These are phyloP conservation scores for Taiozyma onychis DNA, from an alignment of 1,139 yeast species.

Conservation along the genomic window DNA sequence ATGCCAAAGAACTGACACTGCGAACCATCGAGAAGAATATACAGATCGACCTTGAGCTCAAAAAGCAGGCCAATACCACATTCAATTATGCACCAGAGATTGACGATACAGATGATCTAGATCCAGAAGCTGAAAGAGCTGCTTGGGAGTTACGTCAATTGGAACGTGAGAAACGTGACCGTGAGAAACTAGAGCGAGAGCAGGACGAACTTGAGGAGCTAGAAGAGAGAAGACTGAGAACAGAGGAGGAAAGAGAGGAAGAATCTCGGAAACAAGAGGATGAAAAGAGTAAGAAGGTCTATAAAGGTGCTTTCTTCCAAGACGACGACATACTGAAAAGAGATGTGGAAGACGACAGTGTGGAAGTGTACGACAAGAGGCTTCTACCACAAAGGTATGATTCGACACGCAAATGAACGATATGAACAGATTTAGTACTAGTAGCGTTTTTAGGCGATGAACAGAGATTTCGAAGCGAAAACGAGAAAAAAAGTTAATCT, in stretches of 20 bases:
- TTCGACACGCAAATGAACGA: neutral
- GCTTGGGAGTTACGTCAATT: slow-evolving; percentile 44
- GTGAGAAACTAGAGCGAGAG: slow-evolving; percentile 29
- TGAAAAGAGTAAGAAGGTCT: slow-evolving; percentile 11
- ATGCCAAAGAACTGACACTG: slow-evolving; percentile 24
- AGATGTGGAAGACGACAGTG: slow-evolving; percentile 17
- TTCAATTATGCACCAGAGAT: slow-evolving; percentile 28
- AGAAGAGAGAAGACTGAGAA: slow-evolving; percentile 22
- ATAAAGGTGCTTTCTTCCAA: slow-evolving; percentile 18
- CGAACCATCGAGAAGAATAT: slow-evolving; percentile 26
- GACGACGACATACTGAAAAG: slow-evolving; percentile 15
- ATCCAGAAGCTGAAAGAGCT: slow-evolving; percentile 40
- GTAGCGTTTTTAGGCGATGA: neutral
- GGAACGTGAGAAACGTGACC: slow-evolving; percentile 38
- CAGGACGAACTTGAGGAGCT: slow-evolving; percentile 38
- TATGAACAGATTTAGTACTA: neutral
- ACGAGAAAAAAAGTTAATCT: neutral
- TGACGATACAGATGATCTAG: slow-evolving; percentile 52
- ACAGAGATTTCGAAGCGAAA: neutral
- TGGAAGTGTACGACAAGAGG: slow-evolving; percentile 6
- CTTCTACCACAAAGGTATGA: neutral
- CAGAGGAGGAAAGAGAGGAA: slow-evolving; percentile 25
- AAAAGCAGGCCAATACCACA: slow-evolving; percentile 11
- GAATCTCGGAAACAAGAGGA: slow-evolving; percentile 16
- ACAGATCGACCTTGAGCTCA: slow-evolving; percentile 22